phyloP scores from a whole-genome alignment of 1,284 basidiomycete species.

The Leccinum pachyderme region DNA sequence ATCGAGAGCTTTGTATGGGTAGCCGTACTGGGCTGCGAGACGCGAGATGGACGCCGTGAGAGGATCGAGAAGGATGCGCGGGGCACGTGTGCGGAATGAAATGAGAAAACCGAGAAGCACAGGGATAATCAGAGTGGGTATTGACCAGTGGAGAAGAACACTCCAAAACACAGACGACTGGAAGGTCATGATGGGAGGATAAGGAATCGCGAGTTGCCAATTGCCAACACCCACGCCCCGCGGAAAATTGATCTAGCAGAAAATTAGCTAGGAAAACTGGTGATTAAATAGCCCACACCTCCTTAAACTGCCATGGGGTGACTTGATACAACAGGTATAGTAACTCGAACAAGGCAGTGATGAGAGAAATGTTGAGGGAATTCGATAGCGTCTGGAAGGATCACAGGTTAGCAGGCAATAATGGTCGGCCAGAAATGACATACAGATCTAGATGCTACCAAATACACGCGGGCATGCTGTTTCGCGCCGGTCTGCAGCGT shows the following conservation, averaged over 20 bases:
- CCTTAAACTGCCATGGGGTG: constrained; percentile 45
- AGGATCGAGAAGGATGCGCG: constrained; percentile 44
- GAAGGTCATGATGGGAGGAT: constrained; percentile 46
- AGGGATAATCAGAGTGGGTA: constrained; percentile 58
- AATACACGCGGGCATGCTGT: constrained; percentile 20
- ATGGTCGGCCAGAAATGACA: constrained; percentile 16
- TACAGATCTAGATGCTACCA: constrained; percentile 44
- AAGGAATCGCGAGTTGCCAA: constrained; percentile 36
- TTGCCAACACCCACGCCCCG: constrained; percentile 7
- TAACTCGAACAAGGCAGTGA: constrained; percentile 47
- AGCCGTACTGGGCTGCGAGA: constrained; percentile 53
- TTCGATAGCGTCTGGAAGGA: constrained; percentile 50
- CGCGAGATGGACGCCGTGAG: constrained; percentile 60
- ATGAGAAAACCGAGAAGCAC: constrained; percentile 52
- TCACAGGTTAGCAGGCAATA: constrained; percentile 5
- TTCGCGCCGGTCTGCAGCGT: constrained; percentile 25
- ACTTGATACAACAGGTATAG: constrained; percentile 44
- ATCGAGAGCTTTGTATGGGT: constrained; percentile 41
- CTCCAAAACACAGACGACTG: constrained; percentile 47
- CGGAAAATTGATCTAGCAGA: constrained; percentile 18
- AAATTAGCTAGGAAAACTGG: constrained; percentile 14
- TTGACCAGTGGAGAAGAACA: constrained; percentile 53
- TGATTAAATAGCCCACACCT: constrained; percentile 31
- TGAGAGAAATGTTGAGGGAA: constrained; percentile 50
- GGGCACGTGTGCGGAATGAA: constrained; percentile 47